Conservation (phyloP, 2,329 filamentous ascomycete species). For the Fusarium gaditjirri region DNA sequence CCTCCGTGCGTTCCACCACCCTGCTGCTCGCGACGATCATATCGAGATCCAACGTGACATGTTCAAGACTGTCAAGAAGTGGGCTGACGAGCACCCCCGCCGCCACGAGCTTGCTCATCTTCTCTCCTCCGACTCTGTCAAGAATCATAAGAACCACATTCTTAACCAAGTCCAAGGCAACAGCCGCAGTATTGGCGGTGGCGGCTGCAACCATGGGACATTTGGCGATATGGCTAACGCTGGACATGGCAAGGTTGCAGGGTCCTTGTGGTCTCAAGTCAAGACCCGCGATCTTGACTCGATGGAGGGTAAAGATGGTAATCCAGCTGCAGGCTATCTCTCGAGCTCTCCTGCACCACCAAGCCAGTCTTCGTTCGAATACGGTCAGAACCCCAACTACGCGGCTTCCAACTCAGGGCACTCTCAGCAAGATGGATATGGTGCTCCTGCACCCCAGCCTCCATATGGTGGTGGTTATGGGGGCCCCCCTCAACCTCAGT, state of each 20-base stretch:
- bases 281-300: slow-evolving; percentile 67
- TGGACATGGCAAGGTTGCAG: slow-evolving; percentile 68
- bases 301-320: slow-evolving; percentile 61
- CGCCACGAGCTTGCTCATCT: slow-evolving; percentile 76
- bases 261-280: slow-evolving; percentile 71
- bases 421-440: slow-evolving; percentile 39
- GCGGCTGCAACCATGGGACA: slow-evolving; percentile 56
- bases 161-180: slow-evolving; percentile 50
- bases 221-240: slow-evolving; percentile 55
- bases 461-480: slow-evolving; percentile 49
- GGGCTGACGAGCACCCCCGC: slow-evolving; percentile 77
- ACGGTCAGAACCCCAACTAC: slow-evolving; percentile 52
- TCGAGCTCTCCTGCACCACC: slow-evolving; percentile 54
- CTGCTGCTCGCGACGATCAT: slow-evolving; percentile 78
- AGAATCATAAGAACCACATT: slow-evolving; percentile 82
- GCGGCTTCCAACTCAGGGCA: slow-evolving; percentile 37
- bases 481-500: slow-evolving; percentile 45
- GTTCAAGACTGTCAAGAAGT: slow-evolving; percentile 86
- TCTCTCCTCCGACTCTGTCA: slow-evolving; percentile 86
- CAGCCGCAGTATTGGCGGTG: slow-evolving; percentile 39
- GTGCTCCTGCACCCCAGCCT: slow-evolving; percentile 48
- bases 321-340: slow-evolving; percentile 50
- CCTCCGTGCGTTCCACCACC: slow-evolving; percentile 88
- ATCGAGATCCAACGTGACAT: slow-evolving; percentile 87
- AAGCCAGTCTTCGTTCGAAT: slow-evolving; percentile 53